Conservation (phyloP, 202 grass and related monocot genomes). For the Setaria viridis region DNA sequence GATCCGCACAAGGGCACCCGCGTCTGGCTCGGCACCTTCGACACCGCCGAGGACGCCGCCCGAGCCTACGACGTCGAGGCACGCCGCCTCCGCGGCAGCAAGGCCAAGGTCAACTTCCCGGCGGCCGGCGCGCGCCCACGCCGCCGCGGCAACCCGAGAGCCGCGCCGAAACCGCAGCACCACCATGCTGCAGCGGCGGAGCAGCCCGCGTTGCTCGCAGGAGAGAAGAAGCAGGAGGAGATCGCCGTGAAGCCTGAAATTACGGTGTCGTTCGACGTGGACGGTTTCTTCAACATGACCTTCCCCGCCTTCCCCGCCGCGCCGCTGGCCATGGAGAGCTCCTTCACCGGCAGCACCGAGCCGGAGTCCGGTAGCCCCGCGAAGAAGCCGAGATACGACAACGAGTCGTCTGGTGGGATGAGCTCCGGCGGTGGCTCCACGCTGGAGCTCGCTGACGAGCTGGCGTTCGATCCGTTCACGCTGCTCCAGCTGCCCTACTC, state of each 20-base stretch:
- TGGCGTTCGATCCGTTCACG: conserved; percentile 49
- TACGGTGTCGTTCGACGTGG: background rate
- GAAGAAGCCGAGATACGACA: conserved; percentile 21
- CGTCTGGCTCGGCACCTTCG: conserved; percentile 74
- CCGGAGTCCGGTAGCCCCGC: conserved; percentile 19
- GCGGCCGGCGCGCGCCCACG: background rate
- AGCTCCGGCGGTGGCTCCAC: background rate
- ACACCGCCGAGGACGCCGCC: conserved; percentile 57
- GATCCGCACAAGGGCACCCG: conserved; percentile 88
- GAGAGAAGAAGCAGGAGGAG: background rate
- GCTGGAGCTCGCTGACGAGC: conserved; percentile 43
- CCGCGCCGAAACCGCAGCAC: conserved; percentile 12
- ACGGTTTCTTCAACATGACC: conserved; percentile 24
- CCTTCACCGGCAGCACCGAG: conserved; percentile 27
- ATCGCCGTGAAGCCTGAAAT: background rate
- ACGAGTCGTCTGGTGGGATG: conserved; percentile 11
- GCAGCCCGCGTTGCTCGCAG: background rate
- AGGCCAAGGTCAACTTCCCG: conserved; percentile 75
- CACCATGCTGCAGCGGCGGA: background rate
- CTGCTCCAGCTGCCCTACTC: conserved; percentile 37
- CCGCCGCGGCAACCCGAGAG: background rate
- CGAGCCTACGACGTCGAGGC: conserved; percentile 64
- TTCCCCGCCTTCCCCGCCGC: background rate
- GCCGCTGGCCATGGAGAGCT: conserved; percentile 4
- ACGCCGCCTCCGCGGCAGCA: conserved; percentile 59